These are phyloP conservation scores for Leucocoprinus gongylophorus DNA, from an alignment of 1,284 basidiomycete genomes.

Conservation along the genomic window DNA sequence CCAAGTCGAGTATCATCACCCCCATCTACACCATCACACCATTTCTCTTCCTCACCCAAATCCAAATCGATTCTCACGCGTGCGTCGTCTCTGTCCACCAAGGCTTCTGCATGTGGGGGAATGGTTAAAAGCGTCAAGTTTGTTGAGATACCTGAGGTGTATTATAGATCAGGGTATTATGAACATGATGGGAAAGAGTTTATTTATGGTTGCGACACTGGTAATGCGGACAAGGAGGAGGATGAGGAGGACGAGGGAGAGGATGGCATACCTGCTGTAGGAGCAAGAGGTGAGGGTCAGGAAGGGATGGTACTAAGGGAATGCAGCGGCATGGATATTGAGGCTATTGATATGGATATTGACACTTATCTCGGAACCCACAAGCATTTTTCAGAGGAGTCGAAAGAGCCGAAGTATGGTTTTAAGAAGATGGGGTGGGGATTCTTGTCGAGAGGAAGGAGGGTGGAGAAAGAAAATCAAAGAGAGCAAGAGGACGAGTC, in stretches of 20 bases:
- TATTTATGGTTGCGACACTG: slow-evolving; percentile 1
- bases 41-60: slow-evolving; percentile 28
- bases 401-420: slow-evolving; percentile 14
- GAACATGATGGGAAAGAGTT: slow-evolving; percentile 9
- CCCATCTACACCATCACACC: slow-evolving; percentile 12
- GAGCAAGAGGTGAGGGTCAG: slow-evolving; percentile 10
- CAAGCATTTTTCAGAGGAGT: slow-evolving; percentile 12
- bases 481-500: slow-evolving; percentile 10
- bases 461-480: slow-evolving; percentile 11
- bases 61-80: slow-evolving; percentile 38
- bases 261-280: slow-evolving; percentile 3
- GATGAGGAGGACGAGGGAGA: slow-evolving; percentile 1
- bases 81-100: slow-evolving; percentile 36
- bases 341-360: slow-evolving; percentile 32
- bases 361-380: slow-evolving; percentile 19
- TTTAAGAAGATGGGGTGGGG: slow-evolving; percentile 7
- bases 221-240: neutral
- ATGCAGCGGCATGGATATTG: slow-evolving; percentile 32
- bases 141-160: slow-evolving; percentile 40
- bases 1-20: neutral
- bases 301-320: slow-evolving; percentile 11
- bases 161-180: slow-evolving; percentile 26
- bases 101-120: slow-evolving; percentile 21
- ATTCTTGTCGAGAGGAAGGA: slow-evolving; percentile 7
- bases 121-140: slow-evolving; percentile 44